Conservation (phyloP, 805 yeast species). For the Candida jianshihensis region DNA sequence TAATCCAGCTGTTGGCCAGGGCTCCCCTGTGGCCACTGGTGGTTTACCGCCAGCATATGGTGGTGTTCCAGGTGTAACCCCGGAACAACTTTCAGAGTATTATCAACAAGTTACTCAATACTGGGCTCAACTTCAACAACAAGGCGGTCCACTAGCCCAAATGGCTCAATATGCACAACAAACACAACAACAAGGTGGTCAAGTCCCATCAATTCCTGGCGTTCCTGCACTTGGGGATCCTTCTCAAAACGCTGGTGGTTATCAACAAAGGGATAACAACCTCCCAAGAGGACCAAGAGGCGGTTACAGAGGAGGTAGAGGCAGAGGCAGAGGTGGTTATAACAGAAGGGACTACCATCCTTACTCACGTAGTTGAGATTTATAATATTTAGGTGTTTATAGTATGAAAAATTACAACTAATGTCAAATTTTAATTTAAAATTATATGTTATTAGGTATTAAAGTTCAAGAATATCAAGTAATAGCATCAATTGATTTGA, state of each 20-base stretch:
- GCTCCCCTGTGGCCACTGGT: constrained; percentile 9
- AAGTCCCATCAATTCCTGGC: constrained; percentile 8
- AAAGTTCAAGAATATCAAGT: neutral
- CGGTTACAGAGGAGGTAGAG: constrained; percentile 19
- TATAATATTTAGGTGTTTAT: too few species aligned
- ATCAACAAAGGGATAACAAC: constrained; percentile 12
- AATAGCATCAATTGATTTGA: neutral
- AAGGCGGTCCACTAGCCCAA: constrained; percentile 18
- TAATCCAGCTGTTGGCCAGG: constrained; percentile 16
- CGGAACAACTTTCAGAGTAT: constrained; percentile 59
- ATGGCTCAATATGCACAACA: constrained; percentile 28
- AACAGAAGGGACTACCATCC: constrained; percentile 37
- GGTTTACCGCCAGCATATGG: constrained; percentile 10
- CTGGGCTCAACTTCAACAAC: constrained; percentile 52
- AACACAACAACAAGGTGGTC: constrained; percentile 5
- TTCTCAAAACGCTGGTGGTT: neutral
- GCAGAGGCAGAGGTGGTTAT: constrained; percentile 15
- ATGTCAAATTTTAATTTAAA: too few species aligned
- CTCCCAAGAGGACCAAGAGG: constrained; percentile 50
- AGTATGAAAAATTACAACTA: too few species aligned
- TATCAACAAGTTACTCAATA: constrained; percentile 57
- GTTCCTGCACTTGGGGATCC: constrained; percentile 7
- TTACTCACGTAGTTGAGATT: constrained; percentile 19
- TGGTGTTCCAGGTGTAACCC: constrained; percentile 18
- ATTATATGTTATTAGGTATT: too few species aligned